Evolutionary conservation across 1,139 yeast species (phyloP), one percentile per base, ranked within the genome.

Genomic region (Torulaspora pretoriensis): DNA sequence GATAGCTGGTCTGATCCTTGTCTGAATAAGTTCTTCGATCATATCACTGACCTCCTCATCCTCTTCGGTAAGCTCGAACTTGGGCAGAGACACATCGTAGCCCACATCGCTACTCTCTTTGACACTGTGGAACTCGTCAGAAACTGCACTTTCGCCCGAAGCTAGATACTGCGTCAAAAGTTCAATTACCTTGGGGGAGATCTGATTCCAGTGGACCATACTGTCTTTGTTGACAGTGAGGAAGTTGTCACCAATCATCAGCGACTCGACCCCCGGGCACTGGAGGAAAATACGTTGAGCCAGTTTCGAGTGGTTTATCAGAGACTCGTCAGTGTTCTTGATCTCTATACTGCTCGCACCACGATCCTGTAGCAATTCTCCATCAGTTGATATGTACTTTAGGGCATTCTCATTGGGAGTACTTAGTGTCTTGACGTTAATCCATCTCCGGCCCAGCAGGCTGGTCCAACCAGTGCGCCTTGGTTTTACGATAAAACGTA

Each of bases 401-500:
- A 92, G 70, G 0, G 98, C 97, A 65, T 92, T 86, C 33, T 81
- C 90, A 59, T 92, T 92, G 3, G 98, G 98, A 0, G 98, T 92
- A 3, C 85, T 68, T 10, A 80, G 70, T 0, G 88, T 80, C 55
- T 81, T 81, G 29, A 79, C 74, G 34, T 57, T 56, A 6, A 63
- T 43, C 45, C 65, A 53, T 28, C 47, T 49, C 33, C 42, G 48
- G 5, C 46, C 13, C 13, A 44, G 14, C 23, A 24, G 23, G n/a
- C 28, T 10, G 8, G 37, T 8, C 27, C 33, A 10, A 8, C 14
- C 8, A 13, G 35, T 24, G 24, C 24, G 9, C 7, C 16, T 38
- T 8, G 16, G 17, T 7, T 25, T 24, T 2, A 31, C 24, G 16
- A 10, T 24, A 16, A 35, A 31, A 16, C 41, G 41, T 24, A 38